Evolutionary conservation across 257 asterid genomes (phyloP).

Genomic region (Solanum tarijense): DNA sequence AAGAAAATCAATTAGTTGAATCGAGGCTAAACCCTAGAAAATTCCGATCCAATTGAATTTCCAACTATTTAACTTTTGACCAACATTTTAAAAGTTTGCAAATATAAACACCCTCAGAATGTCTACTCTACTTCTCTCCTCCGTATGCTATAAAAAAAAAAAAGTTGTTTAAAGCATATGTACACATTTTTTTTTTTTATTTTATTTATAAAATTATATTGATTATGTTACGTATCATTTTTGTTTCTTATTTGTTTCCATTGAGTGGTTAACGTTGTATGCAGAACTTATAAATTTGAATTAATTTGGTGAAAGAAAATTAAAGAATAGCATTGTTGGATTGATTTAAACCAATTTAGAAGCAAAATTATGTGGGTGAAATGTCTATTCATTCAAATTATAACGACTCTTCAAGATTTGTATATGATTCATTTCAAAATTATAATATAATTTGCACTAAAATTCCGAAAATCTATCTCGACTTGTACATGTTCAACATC

Average conservation of each 20-base stretch:
- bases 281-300: not conserved
- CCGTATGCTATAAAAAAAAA: not conserved
- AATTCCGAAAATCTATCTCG: not conserved
- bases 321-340: not conserved
- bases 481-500: not conserved
- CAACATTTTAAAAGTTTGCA: not conserved
- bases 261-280: not conserved
- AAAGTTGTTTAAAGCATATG: accelerated
- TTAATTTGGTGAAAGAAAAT: not conserved
- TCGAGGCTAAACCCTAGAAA: not conserved
- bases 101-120: not conserved
- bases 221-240: too few relatives aligned
- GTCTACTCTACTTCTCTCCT: not conserved
- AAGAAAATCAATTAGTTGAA: not conserved
- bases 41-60: not conserved
- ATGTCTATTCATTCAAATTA: not conserved
- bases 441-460: not conserved
- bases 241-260: not conserved
- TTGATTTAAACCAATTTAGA: not conserved
- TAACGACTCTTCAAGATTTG: not conserved
- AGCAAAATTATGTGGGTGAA: not conserved
- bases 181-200: too few relatives aligned
- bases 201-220: too few relatives aligned
- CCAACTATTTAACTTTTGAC: not conserved
- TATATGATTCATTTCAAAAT: not conserved